Percentiles rank a stretch among this genome's conserved stretches.
Evolutionary conservation across 179 eudicot genomes (phyloP).

Genomic region (Amaranthus tricolor): DNA sequence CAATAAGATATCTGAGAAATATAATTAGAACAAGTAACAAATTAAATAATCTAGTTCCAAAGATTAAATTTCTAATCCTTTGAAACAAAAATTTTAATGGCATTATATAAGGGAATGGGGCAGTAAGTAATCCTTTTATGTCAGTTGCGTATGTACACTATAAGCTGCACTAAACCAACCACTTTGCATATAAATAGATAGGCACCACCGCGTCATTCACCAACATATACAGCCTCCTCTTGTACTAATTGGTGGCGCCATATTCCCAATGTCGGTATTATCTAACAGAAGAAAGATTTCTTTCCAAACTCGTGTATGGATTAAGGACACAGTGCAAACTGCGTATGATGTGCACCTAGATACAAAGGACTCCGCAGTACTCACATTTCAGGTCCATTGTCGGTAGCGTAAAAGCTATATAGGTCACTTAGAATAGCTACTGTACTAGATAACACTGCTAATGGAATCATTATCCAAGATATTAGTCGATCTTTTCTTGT

Average conservation of each 20-base stretch:
- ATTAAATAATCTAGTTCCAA: too few relatives aligned
- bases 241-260: not conserved
- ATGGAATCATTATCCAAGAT: constrained; percentile 70
- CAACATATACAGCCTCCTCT: not conserved
- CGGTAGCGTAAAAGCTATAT: constrained; percentile 45
- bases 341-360: not conserved
- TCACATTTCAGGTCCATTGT: constrained; percentile 24
- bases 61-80: too few relatives aligned
- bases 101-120: too few relatives aligned
- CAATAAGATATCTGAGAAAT: too few relatives aligned
- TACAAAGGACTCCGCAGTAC: not conserved
- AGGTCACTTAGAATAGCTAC: constrained; percentile 73
- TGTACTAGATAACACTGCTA: constrained; percentile 73
- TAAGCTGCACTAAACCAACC: too few relatives aligned
- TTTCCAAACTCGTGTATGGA: not conserved
- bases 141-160: too few relatives aligned
- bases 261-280: not conserved
- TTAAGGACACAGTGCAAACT: not conserved
- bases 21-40: too few relatives aligned
- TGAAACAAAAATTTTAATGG: too few relatives aligned
- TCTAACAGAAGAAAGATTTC: not conserved
- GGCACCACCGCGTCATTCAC: not conserved
- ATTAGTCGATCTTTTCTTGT: constrained; percentile 57
- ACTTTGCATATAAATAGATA: too few relatives aligned
- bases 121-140: too few relatives aligned